Base-by-base conservation (phyloP, 495 filamentous ascomycete species). In the Corynascus novoguineensis region DNA sequence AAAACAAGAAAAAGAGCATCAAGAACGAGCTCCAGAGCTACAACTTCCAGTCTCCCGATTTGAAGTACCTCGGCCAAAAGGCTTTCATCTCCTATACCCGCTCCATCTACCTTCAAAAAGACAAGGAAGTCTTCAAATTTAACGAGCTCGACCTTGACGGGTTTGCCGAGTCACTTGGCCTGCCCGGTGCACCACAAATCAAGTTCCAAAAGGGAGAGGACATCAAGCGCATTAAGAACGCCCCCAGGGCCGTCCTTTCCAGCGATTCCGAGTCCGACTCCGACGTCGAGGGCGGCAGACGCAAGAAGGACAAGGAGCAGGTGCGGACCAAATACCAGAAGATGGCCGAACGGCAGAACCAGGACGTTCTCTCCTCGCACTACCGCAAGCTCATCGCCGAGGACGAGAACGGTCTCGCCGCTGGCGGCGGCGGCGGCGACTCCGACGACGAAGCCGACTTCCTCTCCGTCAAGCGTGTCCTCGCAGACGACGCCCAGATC, bases 41-140 rank as follows among this genome's bases (percentile, higher is more conserved):
- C 83, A 92, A 89, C 65, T 97, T 97, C 77, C 90, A 96, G 70
- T 89, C 95, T 41, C 86, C 92, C 2, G 89, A 95, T 63, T 72
- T 97, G 50, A 97, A 97, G 62, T 97, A 97, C 67, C 76, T 97
- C 3, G 95, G 87, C 5, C 93, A 97, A 64, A 97, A 97, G 65
- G 92, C 93, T 0, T 99, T 99, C 59, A 83, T 91, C 53, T 88
- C 85, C 38, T 96, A 97, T 68, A 84, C 85, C 15, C 82, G 85
- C 42, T 92, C 89, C 8, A 71, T 97, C 48, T 83, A 89, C 67
- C 73, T 96, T 24, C 91, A 97, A 71, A 92, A 88, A 63, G 92
- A 99, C 64, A 95, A 92, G 72, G 88, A 95, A 28, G 79, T 90
- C 4, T 99, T 97, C 69, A 82, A 92, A 49, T 72, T 97, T 8